phyloP scores from a whole-genome alignment of 371 early-diverging fungal genomes.

The Haplosporangium sp. region DNA sequence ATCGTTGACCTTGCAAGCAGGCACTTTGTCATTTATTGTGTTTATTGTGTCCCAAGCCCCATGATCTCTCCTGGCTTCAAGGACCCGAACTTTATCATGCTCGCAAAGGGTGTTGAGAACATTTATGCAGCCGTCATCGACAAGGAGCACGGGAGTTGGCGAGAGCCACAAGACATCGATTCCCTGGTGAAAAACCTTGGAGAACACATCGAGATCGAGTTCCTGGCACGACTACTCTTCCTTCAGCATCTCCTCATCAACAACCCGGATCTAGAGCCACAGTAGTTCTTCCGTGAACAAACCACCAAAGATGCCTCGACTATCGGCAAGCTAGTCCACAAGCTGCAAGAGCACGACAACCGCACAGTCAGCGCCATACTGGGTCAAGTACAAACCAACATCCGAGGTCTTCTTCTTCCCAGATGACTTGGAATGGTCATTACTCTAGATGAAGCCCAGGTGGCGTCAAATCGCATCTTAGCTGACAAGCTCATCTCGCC shows the following conservation, averaged over 20 bases:
- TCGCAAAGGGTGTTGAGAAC: conserved; percentile 12
- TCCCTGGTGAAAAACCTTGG: neutral
- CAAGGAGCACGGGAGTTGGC: neutral
- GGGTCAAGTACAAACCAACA: conserved; percentile 3
- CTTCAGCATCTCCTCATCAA: conserved; percentile 14
- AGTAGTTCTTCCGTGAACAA: conserved; percentile 47
- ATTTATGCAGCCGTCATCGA: neutral
- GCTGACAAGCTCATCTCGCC: conserved; percentile 7
- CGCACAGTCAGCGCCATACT: conserved; percentile 21
- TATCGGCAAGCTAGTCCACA: conserved; percentile 19
- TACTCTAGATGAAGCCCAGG: conserved; percentile 47
- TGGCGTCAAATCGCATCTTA: conserved; percentile 25
- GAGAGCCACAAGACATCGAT: neutral
- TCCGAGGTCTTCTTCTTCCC: neutral
- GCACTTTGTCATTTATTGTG: conserved; percentile 32
- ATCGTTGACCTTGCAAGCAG: conserved; percentile 28
- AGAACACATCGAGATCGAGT: conserved; percentile 18
- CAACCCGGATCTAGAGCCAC: conserved; percentile 23
- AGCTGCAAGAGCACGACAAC: conserved; percentile 13
- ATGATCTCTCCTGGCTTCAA: conserved; percentile 9
- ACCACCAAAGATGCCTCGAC: conserved; percentile 16
- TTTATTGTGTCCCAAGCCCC: conserved; percentile 6
- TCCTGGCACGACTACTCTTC: conserved; percentile 31
- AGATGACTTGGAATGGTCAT: conserved; percentile 29
- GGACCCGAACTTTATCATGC: conserved; percentile 9